phyloP scores from a whole-genome alignment of 2,329 filamentous ascomycete genomes.

The Catunica adiposa region DNA sequence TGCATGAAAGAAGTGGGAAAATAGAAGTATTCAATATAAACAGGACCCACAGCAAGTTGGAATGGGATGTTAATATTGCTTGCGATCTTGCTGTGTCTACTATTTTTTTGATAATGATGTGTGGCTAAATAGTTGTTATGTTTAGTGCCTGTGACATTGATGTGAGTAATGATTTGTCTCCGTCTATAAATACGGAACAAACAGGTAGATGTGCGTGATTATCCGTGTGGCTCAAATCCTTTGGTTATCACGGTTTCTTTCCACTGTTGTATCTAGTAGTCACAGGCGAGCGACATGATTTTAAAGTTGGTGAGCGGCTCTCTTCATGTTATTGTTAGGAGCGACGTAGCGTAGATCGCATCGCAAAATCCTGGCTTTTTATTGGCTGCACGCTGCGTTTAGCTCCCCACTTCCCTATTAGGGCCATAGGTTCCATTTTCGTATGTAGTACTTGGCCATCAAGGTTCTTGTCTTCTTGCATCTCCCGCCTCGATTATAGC shows the following conservation, averaged over 20 bases:
- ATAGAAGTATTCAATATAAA: not conserved
- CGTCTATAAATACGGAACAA: too few relatives aligned
- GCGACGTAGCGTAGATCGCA: conserved; percentile 1
- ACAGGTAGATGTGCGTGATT: too few relatives aligned
- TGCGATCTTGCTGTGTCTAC: too few relatives aligned
- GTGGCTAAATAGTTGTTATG: too few relatives aligned
- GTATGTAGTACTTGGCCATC: conserved; percentile 9
- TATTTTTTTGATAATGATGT: too few relatives aligned
- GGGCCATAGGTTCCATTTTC: conserved; percentile 9
- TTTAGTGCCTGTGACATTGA: too few relatives aligned
- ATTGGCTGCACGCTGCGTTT: not conserved
- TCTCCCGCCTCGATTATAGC: not conserved
- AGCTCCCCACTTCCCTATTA: conserved; percentile 7
- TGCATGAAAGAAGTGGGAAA: not conserved
- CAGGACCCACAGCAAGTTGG: not conserved
- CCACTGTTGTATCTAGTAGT: not conserved
- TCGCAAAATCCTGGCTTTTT: not conserved
- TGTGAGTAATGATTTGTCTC: too few relatives aligned
- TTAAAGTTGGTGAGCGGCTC: not conserved
- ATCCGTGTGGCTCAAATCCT: too few relatives aligned
- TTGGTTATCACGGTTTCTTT: not conserved
- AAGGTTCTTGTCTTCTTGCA: conserved; percentile 7
- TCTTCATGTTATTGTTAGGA: not conserved
- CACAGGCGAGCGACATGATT: not conserved
- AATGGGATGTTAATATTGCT: not conserved